Base-by-base conservation (phyloP, 805 yeast genomes). In the Myxozyma nipponensis region DNA sequence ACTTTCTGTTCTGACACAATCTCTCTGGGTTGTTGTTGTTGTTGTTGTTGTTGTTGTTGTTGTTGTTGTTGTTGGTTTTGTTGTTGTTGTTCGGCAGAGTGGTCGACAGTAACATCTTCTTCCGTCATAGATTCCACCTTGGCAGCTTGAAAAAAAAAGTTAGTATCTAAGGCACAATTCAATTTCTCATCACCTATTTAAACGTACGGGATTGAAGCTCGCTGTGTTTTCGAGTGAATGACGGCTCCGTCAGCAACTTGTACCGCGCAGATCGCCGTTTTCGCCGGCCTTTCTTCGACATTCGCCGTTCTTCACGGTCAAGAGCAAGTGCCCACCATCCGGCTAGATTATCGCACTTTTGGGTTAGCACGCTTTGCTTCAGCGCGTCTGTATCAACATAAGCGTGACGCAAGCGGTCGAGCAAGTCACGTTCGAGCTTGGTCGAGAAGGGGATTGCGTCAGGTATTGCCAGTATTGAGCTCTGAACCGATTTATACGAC, bases 241-340 rank as follows among this genome's bases (percentile, higher is more conserved):
- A 46, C 2, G 18, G 34, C 18, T 49, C 53, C 5, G 53, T 23
- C 5, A 25, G 19, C 18, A 18, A 5, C 17, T 18, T 22, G 17
- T 26, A 28, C 18, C 25, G 26, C 7, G 39, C 49, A 21, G 49
- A 23, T 24, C 23, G 21, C 21, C 44, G 38, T 24, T 46, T 46
- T 13, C 32, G 32, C 40, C 34, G 18, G 58, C 64, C 66, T 43
- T 40, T 5, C 63, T 71, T 44, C 67, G 30, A 44, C 13, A 32
- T 35, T 17, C 23, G 22, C 21, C 39, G 22, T 17, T 30, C 65
- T 57, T 78, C 82, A 42, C 71, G 69, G 21, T 84, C 87, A 25
- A 83, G 66, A 17, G 81, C 66, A 18, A 87, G 69, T 41, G 82
- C 82, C 83, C 90, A 88, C 50, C 83, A 73, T 0, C 91, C 95